These are phyloP conservation scores for Neonectria neomacrospora DNA, from an alignment of 2,329 filamentous ascomycete species.

Conservation along the genomic window DNA sequence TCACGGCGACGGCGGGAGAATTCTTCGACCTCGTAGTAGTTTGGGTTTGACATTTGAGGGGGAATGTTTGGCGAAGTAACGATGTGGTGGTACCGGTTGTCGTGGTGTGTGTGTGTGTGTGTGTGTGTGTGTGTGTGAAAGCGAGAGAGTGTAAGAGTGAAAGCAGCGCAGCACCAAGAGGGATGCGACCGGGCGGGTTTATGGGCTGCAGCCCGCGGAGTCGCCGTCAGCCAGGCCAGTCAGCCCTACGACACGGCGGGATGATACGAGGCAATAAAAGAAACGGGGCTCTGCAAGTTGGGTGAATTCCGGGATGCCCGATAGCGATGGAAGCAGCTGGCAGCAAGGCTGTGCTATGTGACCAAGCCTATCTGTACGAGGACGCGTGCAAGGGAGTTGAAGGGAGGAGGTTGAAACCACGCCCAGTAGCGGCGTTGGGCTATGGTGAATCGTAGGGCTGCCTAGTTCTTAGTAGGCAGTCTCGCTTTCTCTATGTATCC, in stretches of 20 bases:
- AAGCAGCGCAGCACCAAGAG: not conserved
- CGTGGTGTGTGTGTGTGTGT: not conserved
- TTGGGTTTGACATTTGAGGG: constrained; percentile 37
- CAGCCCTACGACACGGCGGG: constrained; percentile 20
- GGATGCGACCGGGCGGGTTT: constrained; percentile 8
- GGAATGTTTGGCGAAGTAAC: not conserved
- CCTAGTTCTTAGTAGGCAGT: not conserved
- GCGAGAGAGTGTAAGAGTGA: not conserved
- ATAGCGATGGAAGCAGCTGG: constrained; percentile 3
- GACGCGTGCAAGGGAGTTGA: constrained; percentile 1
- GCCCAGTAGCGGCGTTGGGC: too few species aligned
- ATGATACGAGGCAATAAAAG: constrained; percentile 8
- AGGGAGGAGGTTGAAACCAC: not conserved
- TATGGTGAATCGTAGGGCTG: not conserved
- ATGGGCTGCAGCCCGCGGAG: constrained; percentile 12
- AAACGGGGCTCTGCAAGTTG: constrained; percentile 21
- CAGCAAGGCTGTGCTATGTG: constrained; percentile 15
- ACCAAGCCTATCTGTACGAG: not conserved
- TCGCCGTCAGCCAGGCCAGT: constrained; percentile 22
- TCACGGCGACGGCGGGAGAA: constrained; percentile 41
- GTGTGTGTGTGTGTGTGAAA: not conserved
- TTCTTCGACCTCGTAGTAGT: constrained; percentile 47
- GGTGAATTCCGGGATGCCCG: constrained; percentile 19
- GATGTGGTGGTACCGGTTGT: not conserved
- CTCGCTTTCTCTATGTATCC: not conserved